Evolutionary conservation across 768 basidiomycete species (phyloP).

Genomic region (Suillus subalutaceus): DNA sequence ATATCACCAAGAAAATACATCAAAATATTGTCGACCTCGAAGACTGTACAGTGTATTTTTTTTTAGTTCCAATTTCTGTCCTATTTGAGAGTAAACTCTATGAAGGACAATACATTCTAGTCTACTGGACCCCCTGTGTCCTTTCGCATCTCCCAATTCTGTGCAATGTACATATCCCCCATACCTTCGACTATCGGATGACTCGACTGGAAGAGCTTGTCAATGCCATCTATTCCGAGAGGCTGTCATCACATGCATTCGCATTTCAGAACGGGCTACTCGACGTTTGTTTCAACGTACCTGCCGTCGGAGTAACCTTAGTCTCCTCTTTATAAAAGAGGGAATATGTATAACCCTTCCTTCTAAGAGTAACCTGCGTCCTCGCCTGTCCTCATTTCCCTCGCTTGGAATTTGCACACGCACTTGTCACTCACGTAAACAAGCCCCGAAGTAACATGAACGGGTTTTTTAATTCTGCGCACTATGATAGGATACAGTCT

Average conservation of each 20-base stretch:
- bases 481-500: not conserved
- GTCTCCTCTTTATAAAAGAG: not conserved
- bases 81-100: too few species aligned
- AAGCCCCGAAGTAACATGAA: not conserved
- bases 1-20: not conserved
- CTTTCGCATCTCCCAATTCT: too few species aligned
- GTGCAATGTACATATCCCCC: too few species aligned
- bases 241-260: not conserved
- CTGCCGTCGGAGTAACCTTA: not conserved
- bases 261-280: not conserved
- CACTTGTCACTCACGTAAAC: not conserved
- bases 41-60: not conserved
- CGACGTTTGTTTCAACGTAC: not conserved
- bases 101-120: too few species aligned
- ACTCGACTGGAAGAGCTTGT: not conserved
- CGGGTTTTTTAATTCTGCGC: not conserved
- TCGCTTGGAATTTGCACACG: not conserved
- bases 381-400: not conserved
- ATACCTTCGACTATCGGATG: not conserved
- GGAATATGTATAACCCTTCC: not conserved
- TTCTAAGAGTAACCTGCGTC: not conserved
- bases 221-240: not conserved
- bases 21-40: not conserved
- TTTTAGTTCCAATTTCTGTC: too few species aligned
- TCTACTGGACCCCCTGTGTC: too few species aligned